Evolutionary conservation across 2,329 filamentous ascomycete genomes (phyloP), one percentile per base, ranked within the genome.

Genomic region (Fusarium pilosicola): DNA sequence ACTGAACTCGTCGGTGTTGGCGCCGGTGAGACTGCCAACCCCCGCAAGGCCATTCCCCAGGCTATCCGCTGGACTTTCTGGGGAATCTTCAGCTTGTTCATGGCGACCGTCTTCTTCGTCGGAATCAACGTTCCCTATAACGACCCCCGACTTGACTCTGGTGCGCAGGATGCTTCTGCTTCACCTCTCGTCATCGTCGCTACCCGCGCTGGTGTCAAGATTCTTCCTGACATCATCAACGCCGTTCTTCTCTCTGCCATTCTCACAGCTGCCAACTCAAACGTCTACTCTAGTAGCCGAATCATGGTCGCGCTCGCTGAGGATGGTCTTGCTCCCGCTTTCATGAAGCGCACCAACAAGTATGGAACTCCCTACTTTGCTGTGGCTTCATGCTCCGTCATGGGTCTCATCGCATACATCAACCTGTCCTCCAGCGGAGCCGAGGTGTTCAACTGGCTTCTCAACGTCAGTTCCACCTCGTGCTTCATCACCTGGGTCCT

Each of bases 51-150:
- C 22, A 91, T 96, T 57, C 93, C 93, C 2, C 84, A 86, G 18
- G 93, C 93, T 30, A 93, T 95, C 77, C 88, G 89, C 58, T 92
- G 90, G 83, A 93, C 93, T 0, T 95, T 93, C 81, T 93, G 90
- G 87, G 89, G 92, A 63, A 93, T 95, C 73, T 87, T 94, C 58
- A 84, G 87, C 71, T 88, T 95, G 74, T 95, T 93, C 80, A 84
- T 91, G 57, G 82, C 86, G 57, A 89, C 86, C 63, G 85, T 91
- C 77, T 92, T 93, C 84, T 92, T 94, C 81, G 88, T 94, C 75
- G 92, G 92, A 58, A 87, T 95, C 77, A 84, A 93, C 59, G 88
- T 95, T 10, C 91, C 92, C 4, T 93, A 86, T 68, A 84, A 89
- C 79, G 88, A 91, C 74, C 68, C 83, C 2, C 80, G 82, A 15